A percentile compares a stretch with the other conserved stretches of the same genome.
phyloP scores from a whole-genome alignment of 2,329 filamentous ascomycete genomes.

The Canariomyces notabilis region DNA sequence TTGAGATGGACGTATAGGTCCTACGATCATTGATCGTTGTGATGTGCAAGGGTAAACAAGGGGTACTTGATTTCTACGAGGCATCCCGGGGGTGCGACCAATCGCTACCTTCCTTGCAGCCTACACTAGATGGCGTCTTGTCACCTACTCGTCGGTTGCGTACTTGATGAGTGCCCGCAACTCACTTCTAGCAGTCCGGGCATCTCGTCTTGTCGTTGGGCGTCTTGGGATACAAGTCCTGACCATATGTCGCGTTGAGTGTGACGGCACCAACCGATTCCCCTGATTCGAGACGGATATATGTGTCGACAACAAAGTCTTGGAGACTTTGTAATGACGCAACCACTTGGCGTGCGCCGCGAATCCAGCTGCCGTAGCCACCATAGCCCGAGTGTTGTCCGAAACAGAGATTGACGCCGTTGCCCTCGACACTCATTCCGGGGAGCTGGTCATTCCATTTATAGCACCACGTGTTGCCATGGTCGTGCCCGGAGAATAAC shows the following conservation, averaged over 20 bases:
- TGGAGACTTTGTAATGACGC: constrained; percentile 28
- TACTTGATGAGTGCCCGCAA: too few relatives aligned
- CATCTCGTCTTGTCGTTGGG: constrained; percentile 25
- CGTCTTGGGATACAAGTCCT: constrained; percentile 39
- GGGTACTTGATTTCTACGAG: too few relatives aligned
- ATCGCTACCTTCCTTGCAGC: too few relatives aligned
- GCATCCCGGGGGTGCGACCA: too few relatives aligned
- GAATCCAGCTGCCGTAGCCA: constrained; percentile 60
- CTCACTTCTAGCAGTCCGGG: constrained; percentile 15
- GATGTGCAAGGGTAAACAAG: too few relatives aligned
- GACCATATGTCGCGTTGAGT: constrained; percentile 49
- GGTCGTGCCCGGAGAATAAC: constrained; percentile 57
- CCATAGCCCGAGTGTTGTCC: constrained; percentile 66
- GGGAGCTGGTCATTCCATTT: constrained; percentile 29
- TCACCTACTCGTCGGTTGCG: too few relatives aligned
- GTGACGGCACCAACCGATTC: constrained; percentile 39
- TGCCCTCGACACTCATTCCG: constrained; percentile 30
- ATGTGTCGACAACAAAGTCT: constrained; percentile 39
- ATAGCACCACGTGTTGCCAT: constrained; percentile 49
- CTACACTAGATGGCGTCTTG: too few relatives aligned
- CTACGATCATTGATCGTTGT: too few relatives aligned
- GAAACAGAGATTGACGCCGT: constrained; percentile 38
- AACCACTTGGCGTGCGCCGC: constrained; percentile 48
- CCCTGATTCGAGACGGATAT: constrained; percentile 47
- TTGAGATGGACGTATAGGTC: too few relatives aligned